Conservation (phyloP, 352 stramenopile species). For the Phytopythium vexans region DNA sequence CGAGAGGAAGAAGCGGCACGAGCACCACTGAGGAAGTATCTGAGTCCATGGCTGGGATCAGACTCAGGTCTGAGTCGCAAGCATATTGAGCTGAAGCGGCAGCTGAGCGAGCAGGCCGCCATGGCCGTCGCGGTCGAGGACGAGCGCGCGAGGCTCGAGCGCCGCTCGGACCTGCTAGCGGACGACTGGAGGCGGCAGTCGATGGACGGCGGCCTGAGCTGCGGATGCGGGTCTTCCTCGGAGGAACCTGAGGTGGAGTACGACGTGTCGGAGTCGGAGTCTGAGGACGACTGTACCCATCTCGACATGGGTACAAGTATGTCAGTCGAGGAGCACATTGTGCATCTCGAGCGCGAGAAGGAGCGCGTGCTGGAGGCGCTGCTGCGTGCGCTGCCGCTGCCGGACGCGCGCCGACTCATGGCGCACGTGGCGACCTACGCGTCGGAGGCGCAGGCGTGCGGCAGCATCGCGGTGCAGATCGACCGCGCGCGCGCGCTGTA, state of each 20-base stretch:
- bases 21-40: slow-evolving; percentile 46
- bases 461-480: slow-evolving; percentile 71
- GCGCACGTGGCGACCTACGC: slow-evolving; percentile 74
- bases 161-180: slow-evolving; percentile 45
- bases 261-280: slow-evolving; percentile 15
- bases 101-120: slow-evolving; percentile 51
- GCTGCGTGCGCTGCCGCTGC: slow-evolving; percentile 35
- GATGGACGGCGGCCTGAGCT: slow-evolving; percentile 16
- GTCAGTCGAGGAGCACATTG: slow-evolving; percentile 30
- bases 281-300: slow-evolving; percentile 4
- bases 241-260: slow-evolving; percentile 18
- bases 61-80: slow-evolving; percentile 21
- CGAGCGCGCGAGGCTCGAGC: slow-evolving; percentile 55
- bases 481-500: slow-evolving; percentile 52
- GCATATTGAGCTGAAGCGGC: slow-evolving; percentile 48
- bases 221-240: slow-evolving; percentile 1
- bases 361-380: slow-evolving; percentile 47
- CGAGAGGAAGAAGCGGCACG: slow-evolving; percentile 39
- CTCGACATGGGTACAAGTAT: slow-evolving; percentile 18
- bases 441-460: slow-evolving; percentile 64
- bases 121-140: slow-evolving; percentile 47
- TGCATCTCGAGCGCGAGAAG: slow-evolving; percentile 56
- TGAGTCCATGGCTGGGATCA: slow-evolving; percentile 46
- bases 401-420: slow-evolving; percentile 62
- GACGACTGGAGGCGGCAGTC: slow-evolving; percentile 41